Base-by-base conservation (phyloP, 129 eudicot genomes). In the Centaurea solstitialis region DNA sequence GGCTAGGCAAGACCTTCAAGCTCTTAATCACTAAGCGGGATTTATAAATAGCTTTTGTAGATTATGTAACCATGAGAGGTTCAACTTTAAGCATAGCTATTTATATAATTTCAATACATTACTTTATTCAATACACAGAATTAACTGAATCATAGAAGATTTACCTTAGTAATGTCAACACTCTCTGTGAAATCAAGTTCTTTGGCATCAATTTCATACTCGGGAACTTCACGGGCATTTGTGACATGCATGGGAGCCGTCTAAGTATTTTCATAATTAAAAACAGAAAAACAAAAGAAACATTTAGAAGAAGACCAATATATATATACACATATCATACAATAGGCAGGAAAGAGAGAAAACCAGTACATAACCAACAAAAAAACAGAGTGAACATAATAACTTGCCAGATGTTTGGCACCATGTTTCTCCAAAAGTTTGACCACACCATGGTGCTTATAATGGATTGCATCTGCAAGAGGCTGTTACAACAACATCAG, bases 401-500 rank as follows among this genome's bases (percentile, higher is more conserved):
- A 74, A 73, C 91, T 87, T 87, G 86, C 99, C 70, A 86, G 75
- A 74, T 85, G 94, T 61, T 90, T 91, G 74, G 99, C 99, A 83
- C 98, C 99, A 78, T 91, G 90, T 79, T 88, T 88, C 91, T 95
- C 99, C 92, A 95, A 76, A 74, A 91, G 91, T 73, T 89, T 95
- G 73, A 91, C 89, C 79, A 93, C 88, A 24, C 76, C 87, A 68
- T 92, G 95, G 70, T 92, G 87, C 70, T 93, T 89, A 81, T 95
- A 95, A 85, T 92, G 97, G 74, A 91, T 85, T 75, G 99, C 99
- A 89, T 95, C 99, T 87, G 94, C 97, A 83, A 95, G 97, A 73
- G 99, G 99, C 99, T 95, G 93, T 85, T 84, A 76, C 81, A 78
- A 80, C 41, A 87, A 86, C 83, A 30, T 80, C 76, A 40, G 71